These are phyloP conservation scores for Setaria viridis DNA, from an alignment of 202 grass and related monocot genomes.

Conservation along the genomic window DNA sequence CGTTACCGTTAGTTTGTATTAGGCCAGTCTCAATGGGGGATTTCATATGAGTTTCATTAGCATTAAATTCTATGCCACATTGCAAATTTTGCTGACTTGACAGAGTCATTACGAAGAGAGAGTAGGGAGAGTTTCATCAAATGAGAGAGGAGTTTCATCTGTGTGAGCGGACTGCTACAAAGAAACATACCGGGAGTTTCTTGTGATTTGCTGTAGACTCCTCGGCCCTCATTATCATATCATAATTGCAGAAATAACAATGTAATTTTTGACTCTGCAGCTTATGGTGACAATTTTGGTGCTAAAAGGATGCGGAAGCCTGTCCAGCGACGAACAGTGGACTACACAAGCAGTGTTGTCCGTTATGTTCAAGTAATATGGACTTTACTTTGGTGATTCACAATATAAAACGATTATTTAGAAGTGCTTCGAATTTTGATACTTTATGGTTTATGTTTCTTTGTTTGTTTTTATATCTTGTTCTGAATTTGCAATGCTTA, in stretches of 20 bases:
- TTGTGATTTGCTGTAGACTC: neutral
- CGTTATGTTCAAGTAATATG: constrained; percentile 87
- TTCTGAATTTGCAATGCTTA: constrained; percentile 15
- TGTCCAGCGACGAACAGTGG: constrained; percentile 92
- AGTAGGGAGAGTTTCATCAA: no score
- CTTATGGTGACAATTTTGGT: constrained; percentile 91
- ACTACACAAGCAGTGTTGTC: constrained; percentile 91
- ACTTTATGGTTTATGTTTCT: neutral
- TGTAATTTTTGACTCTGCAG: constrained; percentile 45
- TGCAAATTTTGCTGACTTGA: no score
- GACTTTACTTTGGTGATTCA: neutral
- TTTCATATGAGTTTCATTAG: no score
- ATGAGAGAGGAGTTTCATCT: neutral
- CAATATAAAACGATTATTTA: constrained; percentile 8
- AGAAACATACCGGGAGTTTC: neutral
- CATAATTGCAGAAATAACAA: constrained; percentile 1
- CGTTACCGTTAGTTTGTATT: neutral
- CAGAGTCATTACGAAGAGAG: no score
- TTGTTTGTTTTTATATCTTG: neutral
- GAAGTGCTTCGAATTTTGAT: neutral
- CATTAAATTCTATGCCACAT: no score
- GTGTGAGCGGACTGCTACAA: neutral
- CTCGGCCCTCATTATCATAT: neutral
- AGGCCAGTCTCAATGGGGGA: no score
- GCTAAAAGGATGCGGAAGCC: constrained; percentile 96